Conservation (phyloP, 1,139 yeast genomes). For the Lodderomyces oxycetoniae region DNA sequence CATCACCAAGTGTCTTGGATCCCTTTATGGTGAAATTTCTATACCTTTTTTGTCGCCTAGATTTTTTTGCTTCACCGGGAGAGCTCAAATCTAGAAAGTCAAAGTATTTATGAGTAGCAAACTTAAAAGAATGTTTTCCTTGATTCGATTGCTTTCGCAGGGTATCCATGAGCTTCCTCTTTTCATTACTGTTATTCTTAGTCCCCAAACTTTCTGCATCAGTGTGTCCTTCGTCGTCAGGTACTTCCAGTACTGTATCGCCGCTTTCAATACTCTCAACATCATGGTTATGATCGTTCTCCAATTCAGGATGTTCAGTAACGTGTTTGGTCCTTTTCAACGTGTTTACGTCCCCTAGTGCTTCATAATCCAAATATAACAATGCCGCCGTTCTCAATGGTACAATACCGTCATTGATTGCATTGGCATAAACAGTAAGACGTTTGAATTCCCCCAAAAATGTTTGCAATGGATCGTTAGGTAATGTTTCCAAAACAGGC, state of each 20-base stretch:
- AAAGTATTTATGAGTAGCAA: slow-evolving; percentile 6
- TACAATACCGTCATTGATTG: slow-evolving; percentile 89
- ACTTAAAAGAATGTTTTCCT: slow-evolving; percentile 7
- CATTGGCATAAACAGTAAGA: slow-evolving; percentile 75
- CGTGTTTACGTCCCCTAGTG: slow-evolving; percentile 34
- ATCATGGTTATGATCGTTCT: slow-evolving; percentile 12
- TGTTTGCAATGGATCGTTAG: slow-evolving; percentile 71
- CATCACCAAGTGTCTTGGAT: slow-evolving; percentile 12
- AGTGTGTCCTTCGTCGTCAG: slow-evolving; percentile 10
- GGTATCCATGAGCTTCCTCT: neutral
- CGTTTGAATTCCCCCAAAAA: slow-evolving; percentile 60
- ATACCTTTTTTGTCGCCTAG: slow-evolving; percentile 21
- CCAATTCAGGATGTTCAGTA: slow-evolving; percentile 13
- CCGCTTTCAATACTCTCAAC: slow-evolving; percentile 12
- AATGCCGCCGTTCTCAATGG: slow-evolving; percentile 65
- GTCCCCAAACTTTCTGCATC: slow-evolving; percentile 12
- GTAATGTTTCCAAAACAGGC: slow-evolving; percentile 70
- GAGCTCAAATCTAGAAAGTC: slow-evolving; percentile 20
- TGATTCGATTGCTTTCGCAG: slow-evolving; percentile 5
- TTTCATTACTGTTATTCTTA: neutral
- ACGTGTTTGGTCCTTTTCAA: slow-evolving; percentile 17
- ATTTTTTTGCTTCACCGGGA: slow-evolving; percentile 13
- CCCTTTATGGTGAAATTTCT: slow-evolving; percentile 27
- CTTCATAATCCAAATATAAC: slow-evolving; percentile 44
- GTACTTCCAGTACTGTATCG: slow-evolving; percentile 13